These are phyloP conservation scores for Nannizzia gypsea DNA, from an alignment of 2,329 filamentous ascomycete species.

Conservation along the genomic window DNA sequence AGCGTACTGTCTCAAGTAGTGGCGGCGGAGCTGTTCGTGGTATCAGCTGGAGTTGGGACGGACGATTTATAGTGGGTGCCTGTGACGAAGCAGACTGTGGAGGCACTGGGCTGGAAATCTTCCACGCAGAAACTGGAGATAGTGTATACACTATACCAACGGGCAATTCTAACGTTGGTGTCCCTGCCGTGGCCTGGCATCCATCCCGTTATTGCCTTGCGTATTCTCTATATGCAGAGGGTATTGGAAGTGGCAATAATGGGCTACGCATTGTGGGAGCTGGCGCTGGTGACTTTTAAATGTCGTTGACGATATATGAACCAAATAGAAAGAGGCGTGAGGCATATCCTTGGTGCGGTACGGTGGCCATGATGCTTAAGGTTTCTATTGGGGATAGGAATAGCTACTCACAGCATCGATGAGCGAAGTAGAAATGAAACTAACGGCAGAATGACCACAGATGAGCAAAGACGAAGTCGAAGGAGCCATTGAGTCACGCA, in stretches of 20 bases:
- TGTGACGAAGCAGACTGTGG: constrained; percentile 37
- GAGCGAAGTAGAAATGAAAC: too few relatives aligned
- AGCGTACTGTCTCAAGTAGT: constrained; percentile 35
- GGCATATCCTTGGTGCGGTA: too few relatives aligned
- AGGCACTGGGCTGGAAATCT: constrained; percentile 37
- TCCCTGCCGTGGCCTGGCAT: constrained; percentile 41
- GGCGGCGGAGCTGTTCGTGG: constrained; percentile 36
- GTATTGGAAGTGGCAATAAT: constrained; percentile 26
- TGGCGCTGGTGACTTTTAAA: constrained; percentile 25
- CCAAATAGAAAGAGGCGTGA: too few relatives aligned
- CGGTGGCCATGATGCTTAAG: too few relatives aligned
- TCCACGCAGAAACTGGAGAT: constrained; percentile 40
- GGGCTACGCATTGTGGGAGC: constrained; percentile 40
- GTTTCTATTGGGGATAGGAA: too few relatives aligned
- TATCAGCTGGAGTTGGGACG: constrained; percentile 41
- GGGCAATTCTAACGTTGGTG: constrained; percentile 26
- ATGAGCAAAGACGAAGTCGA: too few relatives aligned
- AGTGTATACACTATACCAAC: constrained; percentile 36
- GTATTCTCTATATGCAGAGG: constrained; percentile 36
- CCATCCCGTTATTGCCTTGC: constrained; percentile 40
- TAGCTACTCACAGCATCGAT: too few relatives aligned
- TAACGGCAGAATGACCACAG: too few relatives aligned
- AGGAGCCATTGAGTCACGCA: too few relatives aligned
- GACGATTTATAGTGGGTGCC: constrained; percentile 37
- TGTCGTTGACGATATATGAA: neutral